Base-by-base conservation (phyloP, 352 stramenopile genomes). In the Salisapilia sapeloensis region DNA sequence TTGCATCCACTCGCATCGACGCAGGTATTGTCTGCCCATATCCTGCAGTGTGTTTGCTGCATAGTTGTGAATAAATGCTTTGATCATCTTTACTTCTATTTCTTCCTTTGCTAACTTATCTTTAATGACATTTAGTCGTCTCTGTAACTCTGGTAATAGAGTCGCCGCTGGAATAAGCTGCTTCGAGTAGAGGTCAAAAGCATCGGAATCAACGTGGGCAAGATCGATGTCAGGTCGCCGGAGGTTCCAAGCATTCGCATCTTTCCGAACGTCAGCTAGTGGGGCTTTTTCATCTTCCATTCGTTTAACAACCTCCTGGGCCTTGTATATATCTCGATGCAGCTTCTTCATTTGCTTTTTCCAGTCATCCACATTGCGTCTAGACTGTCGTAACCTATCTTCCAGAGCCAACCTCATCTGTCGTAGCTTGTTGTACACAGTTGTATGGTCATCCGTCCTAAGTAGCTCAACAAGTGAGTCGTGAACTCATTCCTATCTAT, bases 121-220 rank as follows among this genome's bases (percentile, higher is more conserved):
- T 15, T 64, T 79, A 0, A 44, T 42, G 10, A 49, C 52, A 18
- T 72, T 47, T 0, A 82, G 26, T 0, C 49, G 50, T 11, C 29
- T 29, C 16, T 35, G 44, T 4, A 82, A n/a, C 4, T 74, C 48
- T 1, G 63, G 66, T 10, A 79, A 24, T 9, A 79, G 20, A 4
- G 50, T 70, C 34, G 66, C 46, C 1, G 42, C 50, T 1, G 54
- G 48, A 17, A 82, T 49, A 17, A 79, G 56, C 40, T 79, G 66
- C 39, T 71, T 78, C 0, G 63, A 78, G 28, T 63, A 71, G 0
- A 61, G 60, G 29, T 82, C 66, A 23, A 82, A 79, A 5, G 48
- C 46, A 35, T 79, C 63, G 24, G 66, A 82, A 39, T 78, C 60
- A 3, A 82, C 47, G 27, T 64, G 37, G 2, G 48, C 43, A 8